phyloP scores from a whole-genome alignment of 441 rosid genomes.

The Geranium incanum region DNA sequence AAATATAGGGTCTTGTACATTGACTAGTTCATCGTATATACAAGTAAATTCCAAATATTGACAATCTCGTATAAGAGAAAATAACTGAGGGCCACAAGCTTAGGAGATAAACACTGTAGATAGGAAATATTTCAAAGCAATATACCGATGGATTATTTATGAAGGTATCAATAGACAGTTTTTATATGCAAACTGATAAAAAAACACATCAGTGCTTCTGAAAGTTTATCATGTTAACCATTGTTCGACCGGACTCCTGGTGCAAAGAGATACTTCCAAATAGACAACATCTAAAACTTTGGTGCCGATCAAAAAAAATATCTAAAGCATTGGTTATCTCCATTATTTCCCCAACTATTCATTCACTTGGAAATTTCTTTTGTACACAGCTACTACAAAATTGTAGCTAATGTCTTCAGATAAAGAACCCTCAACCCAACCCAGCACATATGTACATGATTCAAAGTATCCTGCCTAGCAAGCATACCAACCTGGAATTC shows the following conservation, averaged over 20 bases:
- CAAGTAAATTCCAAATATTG: no score
- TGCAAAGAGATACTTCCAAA: not conserved
- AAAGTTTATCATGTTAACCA: conserved; percentile 2
- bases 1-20: no score
- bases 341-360: not conserved
- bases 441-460: not conserved
- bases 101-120: not conserved
- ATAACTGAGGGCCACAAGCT: not conserved
- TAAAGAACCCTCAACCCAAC: not conserved
- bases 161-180: not conserved
- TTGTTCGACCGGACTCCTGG: not conserved
- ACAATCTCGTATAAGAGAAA: not conserved
- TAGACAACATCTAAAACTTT: not conserved
- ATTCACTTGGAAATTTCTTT: not conserved
- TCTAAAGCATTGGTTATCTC: not conserved
- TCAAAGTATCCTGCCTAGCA: not conserved
- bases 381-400: not conserved
- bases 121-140: not conserved
- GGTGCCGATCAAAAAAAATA: not conserved
- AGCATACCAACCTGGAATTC: conserved; percentile 72
- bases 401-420: not conserved
- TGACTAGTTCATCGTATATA: no score
- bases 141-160: not conserved
- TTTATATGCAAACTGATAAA: not conserved
- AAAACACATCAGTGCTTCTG: not conserved